Base-by-base conservation (phyloP, 495 filamentous ascomycete genomes). In the Articulospora tetracladia region DNA sequence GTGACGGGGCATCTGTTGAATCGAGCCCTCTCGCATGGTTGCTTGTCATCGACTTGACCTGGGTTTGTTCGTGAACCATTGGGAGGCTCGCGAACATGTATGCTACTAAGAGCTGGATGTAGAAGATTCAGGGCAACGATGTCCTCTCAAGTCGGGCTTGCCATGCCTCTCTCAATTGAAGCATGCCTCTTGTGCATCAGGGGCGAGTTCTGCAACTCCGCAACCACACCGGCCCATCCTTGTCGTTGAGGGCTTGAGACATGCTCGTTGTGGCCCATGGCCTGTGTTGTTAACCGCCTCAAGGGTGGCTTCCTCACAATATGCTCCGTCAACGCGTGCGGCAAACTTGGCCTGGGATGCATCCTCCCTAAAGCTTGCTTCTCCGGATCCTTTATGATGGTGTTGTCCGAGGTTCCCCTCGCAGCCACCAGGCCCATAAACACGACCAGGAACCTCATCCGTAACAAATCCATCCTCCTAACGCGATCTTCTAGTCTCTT, bases 391-490 rank as follows among this genome's bases (percentile, higher is more conserved):
- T 20, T 74, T 55, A 23, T 17, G 66, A 64, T 49, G 23, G 19
- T 15, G 50, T 70, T 69, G 50, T 72, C 70, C 48, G 68, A 60
- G 48, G 66, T 66, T 63, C 71, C 69, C 57, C 70, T 69, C 30
- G 76, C 64, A 28, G 82, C 69, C 56, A 83, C 72, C 61, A 82
- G 68, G 56, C 81, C 71, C 79, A 82, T 72, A 67, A 84, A 76
- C 64, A 82, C 70, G 15, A 81, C 77, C 12, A 83, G 64, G 61
- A 79, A 84, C 27, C 84, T 82, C 70, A 80, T 86, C 61, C 79
- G 75, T 39, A 82, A 73, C 61, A 80, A 72, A 60, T 90, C 86
- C 67, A 88, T 73, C 6, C 77, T 80, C 22, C 79, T 84, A 59
- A 80, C 76, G 57, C 74, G 72, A 28, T 79, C 74, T 70, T 81